Evolutionary conservation across 106 monocot species (phyloP).

Genomic region (Dactylorhiza incarnata): DNA sequence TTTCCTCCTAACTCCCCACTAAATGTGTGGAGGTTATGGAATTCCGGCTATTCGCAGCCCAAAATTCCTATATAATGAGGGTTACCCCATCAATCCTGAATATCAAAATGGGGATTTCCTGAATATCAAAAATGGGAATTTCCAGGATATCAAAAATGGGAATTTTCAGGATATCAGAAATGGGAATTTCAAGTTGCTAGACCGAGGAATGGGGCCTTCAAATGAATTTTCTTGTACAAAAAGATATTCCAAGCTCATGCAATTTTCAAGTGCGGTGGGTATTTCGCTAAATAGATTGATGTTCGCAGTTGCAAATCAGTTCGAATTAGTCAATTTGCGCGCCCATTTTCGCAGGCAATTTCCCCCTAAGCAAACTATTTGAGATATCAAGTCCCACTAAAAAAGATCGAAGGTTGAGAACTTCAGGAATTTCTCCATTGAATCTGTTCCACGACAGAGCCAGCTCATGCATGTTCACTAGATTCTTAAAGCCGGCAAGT

Average conservation of each 20-base stretch:
- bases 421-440: conserved; percentile 5
- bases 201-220: conserved; percentile 17
- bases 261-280: not conserved
- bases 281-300: conserved; percentile 9
- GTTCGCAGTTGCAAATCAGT: not conserved
- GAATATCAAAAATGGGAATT: too few relatives aligned
- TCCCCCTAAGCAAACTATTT: not conserved
- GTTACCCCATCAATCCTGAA: too few relatives aligned
- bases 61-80: too few relatives aligned
- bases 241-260: not conserved
- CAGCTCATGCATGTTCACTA: not conserved
- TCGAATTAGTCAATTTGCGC: not conserved
- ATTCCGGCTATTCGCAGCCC: too few relatives aligned
- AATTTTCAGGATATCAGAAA: too few relatives aligned
- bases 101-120: too few relatives aligned
- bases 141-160: too few relatives aligned
- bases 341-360: not conserved
- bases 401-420: not conserved
- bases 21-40: too few relatives aligned
- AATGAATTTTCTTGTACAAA: conserved; percentile 4
- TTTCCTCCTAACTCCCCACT: too few relatives aligned
- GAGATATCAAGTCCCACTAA: not conserved
- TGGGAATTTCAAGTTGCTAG: conserved; percentile 5
- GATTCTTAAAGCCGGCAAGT: not conserved
- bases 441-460: conserved; percentile 6